Evolutionary conservation across 2,329 filamentous ascomycete genomes (phyloP).

Genomic region (Arthrobotrys musiformis): DNA sequence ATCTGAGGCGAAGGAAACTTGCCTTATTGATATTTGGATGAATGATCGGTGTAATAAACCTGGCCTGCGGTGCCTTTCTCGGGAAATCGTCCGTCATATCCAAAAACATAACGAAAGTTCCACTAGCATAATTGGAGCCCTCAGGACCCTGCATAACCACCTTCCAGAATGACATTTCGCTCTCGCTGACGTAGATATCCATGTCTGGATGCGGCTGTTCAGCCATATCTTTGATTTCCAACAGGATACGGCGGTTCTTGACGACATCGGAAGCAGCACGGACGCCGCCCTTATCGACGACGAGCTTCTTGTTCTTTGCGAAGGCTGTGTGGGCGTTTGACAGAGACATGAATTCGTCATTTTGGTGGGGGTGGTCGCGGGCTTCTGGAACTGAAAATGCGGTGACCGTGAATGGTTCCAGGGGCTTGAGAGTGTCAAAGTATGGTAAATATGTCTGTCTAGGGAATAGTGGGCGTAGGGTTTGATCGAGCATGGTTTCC

Average conservation of each 20-base stretch:
- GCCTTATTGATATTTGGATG: constrained; percentile 59
- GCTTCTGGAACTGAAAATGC: constrained; percentile 46
- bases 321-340: constrained; percentile 48
- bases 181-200: constrained; percentile 58
- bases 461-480: constrained; percentile 32
- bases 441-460: constrained; percentile 32
- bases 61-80: constrained; percentile 50
- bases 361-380: constrained; percentile 35
- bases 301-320: constrained; percentile 35
- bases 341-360: constrained; percentile 52
- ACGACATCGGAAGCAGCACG: constrained; percentile 34
- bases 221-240: constrained; percentile 56
- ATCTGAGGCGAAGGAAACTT: not conserved
- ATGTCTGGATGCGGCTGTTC: constrained; percentile 56
- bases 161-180: constrained; percentile 57
- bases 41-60: constrained; percentile 58
- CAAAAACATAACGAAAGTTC: constrained; percentile 57
- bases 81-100: constrained; percentile 57
- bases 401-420: constrained; percentile 46
- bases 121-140: constrained; percentile 41
- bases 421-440: constrained; percentile 46
- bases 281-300: constrained; percentile 27
- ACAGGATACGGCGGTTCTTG: constrained; percentile 48
- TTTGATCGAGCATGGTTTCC: constrained; percentile 55
- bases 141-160: constrained; percentile 55